Evolutionary conservation across 768 basidiomycete genomes (phyloP), one percentile per base, ranked within the genome.

Genomic region (Phylloporus sp.): DNA sequence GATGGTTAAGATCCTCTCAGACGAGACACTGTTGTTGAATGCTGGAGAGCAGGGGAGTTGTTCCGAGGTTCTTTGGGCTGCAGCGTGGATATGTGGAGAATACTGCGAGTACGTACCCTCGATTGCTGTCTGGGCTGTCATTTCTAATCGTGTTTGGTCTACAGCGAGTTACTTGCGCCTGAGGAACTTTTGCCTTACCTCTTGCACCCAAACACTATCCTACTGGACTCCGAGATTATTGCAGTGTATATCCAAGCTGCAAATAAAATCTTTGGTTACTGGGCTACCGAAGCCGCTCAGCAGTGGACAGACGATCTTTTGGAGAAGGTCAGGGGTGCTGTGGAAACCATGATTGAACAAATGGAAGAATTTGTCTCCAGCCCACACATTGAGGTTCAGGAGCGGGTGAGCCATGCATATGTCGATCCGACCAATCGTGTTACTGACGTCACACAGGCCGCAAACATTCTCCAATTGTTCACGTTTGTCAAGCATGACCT

Each of bases 51-150:
- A 80, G 45, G 85, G 82, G 1, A 85, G 83, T 63, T 95, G 91
- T 60, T 80, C 85, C 0, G 91, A 95, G 62, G 81, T 95, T 9
- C 73, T 97, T 2, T 92, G 90, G 81, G 97, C 95, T 0, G 95
- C 94, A 10, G 92, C 93, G 6, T 99, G 91, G 90, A 89, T 97
- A 58, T 93, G 91, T 55, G 95, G 95, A 18, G 97, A 99, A 70
- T 91, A 92, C 66, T 86, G 88, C 78, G 77, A 83, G 95, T 94
- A 59, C 65, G 86, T 74, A 2, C 48, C 22, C 6, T 13, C 27
- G 11, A 29, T 43, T 7, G 23, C 28, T 20, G 7, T 16, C 1
- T 7, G 16, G 1, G 11, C 22, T 3, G 16, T 35, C n/a, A n/a
- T 16, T 27, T 44, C 29, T 60, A 18, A 59, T 18, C 55, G 6